Conservation (phyloP, 306 rosid genomes). For the Rosa chinensis region DNA sequence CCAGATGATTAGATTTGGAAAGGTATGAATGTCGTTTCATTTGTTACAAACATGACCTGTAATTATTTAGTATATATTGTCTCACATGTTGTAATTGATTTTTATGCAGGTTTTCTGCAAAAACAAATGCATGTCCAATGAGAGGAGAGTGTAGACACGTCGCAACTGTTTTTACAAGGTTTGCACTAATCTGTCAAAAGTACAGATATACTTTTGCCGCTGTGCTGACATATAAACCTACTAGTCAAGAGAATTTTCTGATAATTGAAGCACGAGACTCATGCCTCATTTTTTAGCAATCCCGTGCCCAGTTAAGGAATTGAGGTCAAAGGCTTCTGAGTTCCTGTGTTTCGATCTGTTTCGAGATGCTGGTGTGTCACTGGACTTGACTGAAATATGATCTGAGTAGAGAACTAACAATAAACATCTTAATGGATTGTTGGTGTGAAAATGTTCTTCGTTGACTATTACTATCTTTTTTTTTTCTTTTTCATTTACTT, state of each 20-base stretch:
- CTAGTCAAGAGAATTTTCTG: not conserved
- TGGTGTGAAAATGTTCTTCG: too few relatives aligned
- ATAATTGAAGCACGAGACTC: too few relatives aligned
- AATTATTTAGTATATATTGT: constrained; percentile 11
- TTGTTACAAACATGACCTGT: not conserved
- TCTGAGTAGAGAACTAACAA: too few relatives aligned
- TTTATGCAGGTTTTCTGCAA: constrained; percentile 85
- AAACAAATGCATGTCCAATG: constrained; percentile 99
- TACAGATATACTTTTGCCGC: constrained; percentile 2
- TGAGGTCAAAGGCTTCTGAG: too few relatives aligned
- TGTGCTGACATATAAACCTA: not conserved
- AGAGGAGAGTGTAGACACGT: constrained; percentile 98
- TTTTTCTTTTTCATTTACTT: too few relatives aligned
- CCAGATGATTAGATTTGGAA: constrained; percentile 95
- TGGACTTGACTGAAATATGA: too few relatives aligned
- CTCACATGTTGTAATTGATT: constrained; percentile 17
- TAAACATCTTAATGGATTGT: too few relatives aligned
- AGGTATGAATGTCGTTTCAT: constrained; percentile 44
- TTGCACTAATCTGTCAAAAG: constrained; percentile 23
- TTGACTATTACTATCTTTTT: too few relatives aligned
- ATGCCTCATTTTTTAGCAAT: too few relatives aligned
- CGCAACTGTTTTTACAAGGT: constrained; percentile 99
- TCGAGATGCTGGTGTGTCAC: too few relatives aligned
- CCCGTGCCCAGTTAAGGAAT: not conserved
- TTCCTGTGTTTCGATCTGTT: too few relatives aligned